phyloP scores from a whole-genome alignment of 805 yeast species.

The Phaffomyces antillensis region DNA sequence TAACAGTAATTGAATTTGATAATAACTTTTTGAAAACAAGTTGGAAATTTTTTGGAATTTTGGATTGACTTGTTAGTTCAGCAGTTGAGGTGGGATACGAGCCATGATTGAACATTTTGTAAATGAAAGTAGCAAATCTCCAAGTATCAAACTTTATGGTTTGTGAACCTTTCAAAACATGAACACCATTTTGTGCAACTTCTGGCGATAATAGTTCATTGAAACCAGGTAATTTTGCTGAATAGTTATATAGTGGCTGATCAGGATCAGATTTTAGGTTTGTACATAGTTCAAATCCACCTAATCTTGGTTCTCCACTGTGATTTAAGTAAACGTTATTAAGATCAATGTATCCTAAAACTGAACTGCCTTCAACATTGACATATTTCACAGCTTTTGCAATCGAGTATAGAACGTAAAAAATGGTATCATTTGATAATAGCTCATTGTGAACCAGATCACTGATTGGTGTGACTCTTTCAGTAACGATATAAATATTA shows the following conservation, averaged over 20 bases:
- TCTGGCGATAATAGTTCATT: constrained; percentile 46
- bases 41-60: constrained; percentile 32
- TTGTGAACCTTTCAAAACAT: constrained; percentile 24
- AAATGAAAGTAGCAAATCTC: constrained; percentile 51
- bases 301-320: constrained; percentile 76
- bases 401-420: constrained; percentile 52
- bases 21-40: constrained; percentile 34
- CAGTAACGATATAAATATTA: constrained; percentile 56
- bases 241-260: constrained; percentile 29
- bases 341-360: constrained; percentile 56
- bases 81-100: constrained; percentile 5
- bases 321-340: constrained; percentile 58
- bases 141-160: constrained; percentile 56
- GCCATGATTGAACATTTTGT: constrained; percentile 33
- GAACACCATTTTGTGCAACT: constrained; percentile 37
- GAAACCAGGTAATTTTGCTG: constrained; percentile 27
- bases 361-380: constrained; percentile 44
- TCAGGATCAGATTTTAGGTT: constrained; percentile 31
- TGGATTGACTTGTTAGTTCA: constrained; percentile 4
- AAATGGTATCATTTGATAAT: constrained; percentile 35
- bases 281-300: constrained; percentile 70
- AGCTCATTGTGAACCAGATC: constrained; percentile 24
- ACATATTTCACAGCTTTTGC: constrained; percentile 49
- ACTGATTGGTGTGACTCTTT: constrained; percentile 51
- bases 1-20: constrained; percentile 28